Conservation (phyloP, 495 filamentous ascomycete genomes). For the Penicillium egyptiacum region DNA sequence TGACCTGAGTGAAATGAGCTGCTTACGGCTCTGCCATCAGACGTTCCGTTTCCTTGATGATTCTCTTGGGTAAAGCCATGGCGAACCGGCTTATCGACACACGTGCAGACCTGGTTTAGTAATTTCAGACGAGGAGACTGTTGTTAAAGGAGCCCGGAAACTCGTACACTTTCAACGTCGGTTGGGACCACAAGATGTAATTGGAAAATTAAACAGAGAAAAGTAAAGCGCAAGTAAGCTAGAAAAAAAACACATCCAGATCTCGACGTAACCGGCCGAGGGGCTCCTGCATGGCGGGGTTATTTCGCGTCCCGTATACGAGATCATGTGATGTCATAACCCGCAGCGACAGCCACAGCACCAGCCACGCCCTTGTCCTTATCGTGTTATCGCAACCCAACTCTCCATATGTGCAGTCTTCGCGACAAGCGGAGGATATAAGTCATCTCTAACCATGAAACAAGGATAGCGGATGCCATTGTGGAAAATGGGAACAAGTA, state of each 20-base stretch:
- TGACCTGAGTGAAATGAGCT: not conserved
- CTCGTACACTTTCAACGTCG: not conserved
- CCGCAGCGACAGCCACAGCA: not conserved
- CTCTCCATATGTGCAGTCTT: slow-evolving; percentile 1
- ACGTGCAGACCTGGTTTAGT: slow-evolving; percentile 4
- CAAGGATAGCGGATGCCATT: slow-evolving; percentile 5
- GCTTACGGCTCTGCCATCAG: slow-evolving; percentile 94
- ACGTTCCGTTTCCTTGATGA: slow-evolving; percentile 97
- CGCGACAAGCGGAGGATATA: not conserved
- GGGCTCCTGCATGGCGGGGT: slow-evolving; percentile 32
- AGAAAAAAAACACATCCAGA: slow-evolving; percentile 8
- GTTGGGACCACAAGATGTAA: not conserved
- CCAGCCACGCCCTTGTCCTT: slow-evolving; percentile 11
- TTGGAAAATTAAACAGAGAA: not conserved
- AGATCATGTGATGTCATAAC: slow-evolving; percentile 18
- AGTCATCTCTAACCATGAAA: slow-evolving; percentile 1
- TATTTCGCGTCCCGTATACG: slow-evolving; percentile 26
- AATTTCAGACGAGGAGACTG: not conserved
- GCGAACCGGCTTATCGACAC: slow-evolving; percentile 20
- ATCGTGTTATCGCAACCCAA: slow-evolving; percentile 11
- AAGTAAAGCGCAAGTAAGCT: slow-evolving; percentile 10
- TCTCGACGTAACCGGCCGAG: slow-evolving; percentile 33
- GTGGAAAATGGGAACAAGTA: slow-evolving; percentile 5
- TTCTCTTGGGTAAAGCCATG: slow-evolving; percentile 89
- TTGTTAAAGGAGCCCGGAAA: not conserved